Conservation (phyloP, 2,329 filamentous ascomycete genomes). For the Ploettnerulaceae sp. region DNA sequence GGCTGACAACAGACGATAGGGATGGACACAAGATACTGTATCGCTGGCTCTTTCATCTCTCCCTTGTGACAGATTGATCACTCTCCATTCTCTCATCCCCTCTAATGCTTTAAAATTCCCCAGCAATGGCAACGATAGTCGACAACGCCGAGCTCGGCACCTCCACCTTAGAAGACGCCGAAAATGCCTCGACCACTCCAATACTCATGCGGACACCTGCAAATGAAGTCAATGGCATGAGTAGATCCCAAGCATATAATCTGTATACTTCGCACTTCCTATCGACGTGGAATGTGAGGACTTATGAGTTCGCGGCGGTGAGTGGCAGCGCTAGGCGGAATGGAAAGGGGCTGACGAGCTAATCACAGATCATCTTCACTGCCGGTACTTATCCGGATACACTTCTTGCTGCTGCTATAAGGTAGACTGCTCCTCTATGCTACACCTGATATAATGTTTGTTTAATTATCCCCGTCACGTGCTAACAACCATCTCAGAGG, state of each 20-base stretch:
- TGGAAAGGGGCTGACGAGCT: constrained; percentile 4
- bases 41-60: not conserved
- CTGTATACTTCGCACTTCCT: constrained; percentile 50
- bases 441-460: not conserved
- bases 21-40: too few relatives aligned
- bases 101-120: not conserved
- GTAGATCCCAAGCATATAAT: constrained; percentile 35
- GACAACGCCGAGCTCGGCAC: constrained; percentile 4
- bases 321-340: constrained; percentile 6
- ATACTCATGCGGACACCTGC: not conserved
- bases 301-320: constrained; percentile 36
- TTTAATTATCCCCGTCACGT: constrained; percentile 10
- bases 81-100: not conserved
- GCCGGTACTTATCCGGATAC: constrained; percentile 44
- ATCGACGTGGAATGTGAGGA: constrained; percentile 53
- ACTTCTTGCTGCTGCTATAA: constrained; percentile 37
- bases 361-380: constrained; percentile 44
- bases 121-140: not conserved
- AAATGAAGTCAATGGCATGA: constrained; percentile 25
- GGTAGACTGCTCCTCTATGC: constrained; percentile 29
- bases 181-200: not conserved
- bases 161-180: not conserved
- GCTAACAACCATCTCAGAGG: constrained; percentile 27
- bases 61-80: too few relatives aligned
- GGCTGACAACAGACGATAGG: too few relatives aligned